Evolutionary conservation across 306 rosid genomes (phyloP).

Genomic region (Hippophae gyantsensis): DNA sequence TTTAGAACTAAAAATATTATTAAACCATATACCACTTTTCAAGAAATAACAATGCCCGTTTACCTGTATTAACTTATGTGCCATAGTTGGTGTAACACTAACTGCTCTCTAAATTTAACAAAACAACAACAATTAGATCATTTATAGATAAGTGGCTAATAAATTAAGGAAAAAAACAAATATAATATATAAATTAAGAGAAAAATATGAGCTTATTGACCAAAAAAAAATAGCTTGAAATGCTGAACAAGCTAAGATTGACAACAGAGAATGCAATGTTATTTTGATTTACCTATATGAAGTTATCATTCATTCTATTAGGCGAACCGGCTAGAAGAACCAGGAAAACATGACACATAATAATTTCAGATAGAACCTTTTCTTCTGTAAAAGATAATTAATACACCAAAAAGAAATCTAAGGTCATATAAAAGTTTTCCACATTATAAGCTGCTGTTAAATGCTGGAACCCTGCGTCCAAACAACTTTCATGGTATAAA

Average conservation of each 20-base stretch:
- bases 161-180: not conserved
- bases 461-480: no score
- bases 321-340: no score
- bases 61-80: slow-evolving; percentile 72
- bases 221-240: no score
- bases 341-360: no score
- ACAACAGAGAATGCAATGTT: not conserved
- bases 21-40: not conserved
- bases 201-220: not conserved
- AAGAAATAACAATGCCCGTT: not conserved
- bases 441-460: no score
- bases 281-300: not conserved
- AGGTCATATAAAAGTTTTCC: no score
- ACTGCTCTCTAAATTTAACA: slow-evolving; percentile 57
- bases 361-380: no score
- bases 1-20: not conserved
- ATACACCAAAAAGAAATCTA: no score
- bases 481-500: no score
- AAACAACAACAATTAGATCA: slow-evolving; percentile 3
- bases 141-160: not conserved
- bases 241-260: not conserved
- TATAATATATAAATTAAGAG: not conserved
- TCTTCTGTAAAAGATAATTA: no score
- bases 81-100: slow-evolving; percentile 66
- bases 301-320: no score